Evolutionary conservation across 495 filamentous ascomycete genomes (phyloP).

Genomic region (Aspergillus carlsbadensis): DNA sequence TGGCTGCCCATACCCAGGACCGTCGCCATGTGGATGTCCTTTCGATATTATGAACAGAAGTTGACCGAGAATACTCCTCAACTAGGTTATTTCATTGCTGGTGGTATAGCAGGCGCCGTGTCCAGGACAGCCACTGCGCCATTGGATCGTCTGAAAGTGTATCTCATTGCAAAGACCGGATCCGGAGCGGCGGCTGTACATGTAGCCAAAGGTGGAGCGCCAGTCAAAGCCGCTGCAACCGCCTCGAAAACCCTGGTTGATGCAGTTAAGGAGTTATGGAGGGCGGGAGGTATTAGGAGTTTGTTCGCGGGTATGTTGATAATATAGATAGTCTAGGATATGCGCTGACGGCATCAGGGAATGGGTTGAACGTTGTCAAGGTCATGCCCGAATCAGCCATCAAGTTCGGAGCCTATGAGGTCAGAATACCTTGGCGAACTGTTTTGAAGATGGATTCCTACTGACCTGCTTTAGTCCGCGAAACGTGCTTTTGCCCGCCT

Average conservation of each 20-base stretch:
- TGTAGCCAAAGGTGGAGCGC: conserved; percentile 70
- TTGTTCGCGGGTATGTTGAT: conserved; percentile 82
- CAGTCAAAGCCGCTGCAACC: conserved; percentile 63
- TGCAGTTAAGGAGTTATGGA: conserved; percentile 76
- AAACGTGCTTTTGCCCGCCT: conserved; percentile 83
- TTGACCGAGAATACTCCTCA: conserved; percentile 64
- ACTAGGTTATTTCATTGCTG: conserved; percentile 96
- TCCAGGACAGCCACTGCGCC: conserved; percentile 93
- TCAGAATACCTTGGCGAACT: conserved; percentile 27
- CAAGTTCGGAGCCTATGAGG: conserved; percentile 93
- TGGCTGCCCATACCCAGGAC: conserved; percentile 44
- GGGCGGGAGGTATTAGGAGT: conserved; percentile 82
- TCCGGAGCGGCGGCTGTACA: conserved; percentile 56
- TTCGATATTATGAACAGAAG: conserved; percentile 53
- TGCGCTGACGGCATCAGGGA: conserved; percentile 61
- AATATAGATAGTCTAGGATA: not conserved
- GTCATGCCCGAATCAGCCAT: conserved; percentile 98
- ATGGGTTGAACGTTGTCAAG: conserved; percentile 94
- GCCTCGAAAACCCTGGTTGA: conserved; percentile 66
- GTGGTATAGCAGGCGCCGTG: conserved; percentile 86
- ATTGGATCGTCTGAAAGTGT: conserved; percentile 95
- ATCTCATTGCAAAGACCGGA: conserved; percentile 88
- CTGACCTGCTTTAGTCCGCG: conserved; percentile 58
- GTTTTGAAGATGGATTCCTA: not conserved
- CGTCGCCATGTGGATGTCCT: conserved; percentile 49